Evolutionary conservation across 768 basidiomycete genomes (phyloP).

Genomic region (Termitomyces heimii): DNA sequence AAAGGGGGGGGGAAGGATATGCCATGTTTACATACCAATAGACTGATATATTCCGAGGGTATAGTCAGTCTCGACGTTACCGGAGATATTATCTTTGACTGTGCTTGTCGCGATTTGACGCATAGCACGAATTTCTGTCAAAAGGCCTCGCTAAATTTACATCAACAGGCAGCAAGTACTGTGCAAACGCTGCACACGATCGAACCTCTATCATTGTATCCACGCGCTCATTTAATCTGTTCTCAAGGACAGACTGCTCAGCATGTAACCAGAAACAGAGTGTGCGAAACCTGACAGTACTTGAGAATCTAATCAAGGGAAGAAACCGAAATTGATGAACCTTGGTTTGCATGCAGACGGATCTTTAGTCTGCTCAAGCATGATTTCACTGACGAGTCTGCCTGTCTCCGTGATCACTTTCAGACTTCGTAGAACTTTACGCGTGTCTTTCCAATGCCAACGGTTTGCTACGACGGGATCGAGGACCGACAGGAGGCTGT

Average conservation of each 20-base stretch:
- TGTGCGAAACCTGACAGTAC: constrained; percentile 61
- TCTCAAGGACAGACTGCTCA: constrained; percentile 51
- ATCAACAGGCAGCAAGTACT: neutral
- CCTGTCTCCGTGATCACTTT: constrained; percentile 71
- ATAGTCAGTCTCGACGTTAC: constrained; percentile 38
- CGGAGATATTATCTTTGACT: neutral
- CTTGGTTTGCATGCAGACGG: constrained; percentile 37
- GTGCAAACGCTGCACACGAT: neutral
- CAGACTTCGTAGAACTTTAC: constrained; percentile 82
- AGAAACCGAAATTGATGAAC: constrained; percentile 24
- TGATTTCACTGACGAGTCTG: constrained; percentile 59
- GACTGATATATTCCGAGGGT: constrained; percentile 90
- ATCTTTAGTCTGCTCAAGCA: constrained; percentile 51
- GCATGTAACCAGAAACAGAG: constrained; percentile 92
- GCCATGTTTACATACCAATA: constrained; percentile 54
- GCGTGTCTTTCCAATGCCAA: constrained; percentile 96
- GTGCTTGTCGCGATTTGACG: constrained; percentile 23
- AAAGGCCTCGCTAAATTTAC: constrained; percentile 57
- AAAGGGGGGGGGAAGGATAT: neutral
- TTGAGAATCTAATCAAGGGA: constrained; percentile 1
- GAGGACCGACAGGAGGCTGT: constrained; percentile 57
- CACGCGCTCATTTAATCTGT: constrained; percentile 72
- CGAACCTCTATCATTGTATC: constrained; percentile 86
- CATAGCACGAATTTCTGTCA: constrained; percentile 70
- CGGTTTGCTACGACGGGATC: constrained; percentile 71